Evolutionary conservation across 768 basidiomycete species (phyloP), one percentile per base, ranked within the genome.

Genomic region (Tylopilus vinaceipallidus): DNA sequence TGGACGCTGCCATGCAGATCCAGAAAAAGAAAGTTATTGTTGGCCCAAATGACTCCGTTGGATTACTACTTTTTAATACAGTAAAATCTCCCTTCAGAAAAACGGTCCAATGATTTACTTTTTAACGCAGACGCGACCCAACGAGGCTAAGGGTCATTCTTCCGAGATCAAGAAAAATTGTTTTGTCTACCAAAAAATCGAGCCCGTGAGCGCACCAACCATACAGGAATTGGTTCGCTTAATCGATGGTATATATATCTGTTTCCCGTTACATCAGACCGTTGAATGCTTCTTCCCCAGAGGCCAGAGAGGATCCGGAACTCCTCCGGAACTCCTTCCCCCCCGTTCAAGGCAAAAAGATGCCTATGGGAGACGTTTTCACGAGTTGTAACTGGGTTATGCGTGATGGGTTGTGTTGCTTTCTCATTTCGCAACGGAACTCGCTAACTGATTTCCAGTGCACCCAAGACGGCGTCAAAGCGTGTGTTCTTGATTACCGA

Each of bases 401-500:
- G 45, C 84, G 93, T 20, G 89, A 93, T 60, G 86, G 88, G 95
- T 97, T 52, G 49, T 24, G 33, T 45, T 11, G 6, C 11, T 32
- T 45, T 45, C 17, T 4, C 12, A 50, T 79, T 59, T 40, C 14
- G 23, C 19, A 13, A 33, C 19, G 17, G 14, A 29, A 14, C 13
- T 47, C 6, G 43, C 46, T 29, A 5, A 41, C 9, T 19, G 35
- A 45, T 43, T 42, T 33, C 24, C 52, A 93, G 91, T 11, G 88
- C 90, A 8, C 84, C 86, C 19, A 92, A 94, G 62, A 91, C 84
- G 0, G 91, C 92, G 3, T 84, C 87, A n/a, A 95, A 95, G 63
- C 84, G 94, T 6, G 80, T 98, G 1, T 98, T 98, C 65, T 72
- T 95, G 33, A 88, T 99, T 36, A 98, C 97, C 0, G 88, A 98